phyloP scores from a whole-genome alignment of 2,329 filamentous ascomycete species.

The Phaeosphaeriaceae sp. region DNA sequence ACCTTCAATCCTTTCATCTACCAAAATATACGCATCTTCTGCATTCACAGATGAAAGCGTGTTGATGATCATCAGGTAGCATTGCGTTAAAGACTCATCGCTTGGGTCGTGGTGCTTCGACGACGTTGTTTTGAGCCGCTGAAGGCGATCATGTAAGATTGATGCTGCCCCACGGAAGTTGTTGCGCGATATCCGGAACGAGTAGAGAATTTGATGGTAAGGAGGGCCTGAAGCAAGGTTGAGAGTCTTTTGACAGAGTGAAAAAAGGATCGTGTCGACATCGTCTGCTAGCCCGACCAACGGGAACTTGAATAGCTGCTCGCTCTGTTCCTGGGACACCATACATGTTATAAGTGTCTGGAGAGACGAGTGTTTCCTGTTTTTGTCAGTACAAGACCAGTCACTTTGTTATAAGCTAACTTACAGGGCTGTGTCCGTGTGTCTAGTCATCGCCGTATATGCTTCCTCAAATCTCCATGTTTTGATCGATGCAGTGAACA shows the following conservation, averaged over 20 bases:
- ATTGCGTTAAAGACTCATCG: slow-evolving; percentile 67
- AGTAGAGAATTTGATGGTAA: slow-evolving; percentile 88
- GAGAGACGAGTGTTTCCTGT: slow-evolving; percentile 70
- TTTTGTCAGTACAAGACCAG: not conserved
- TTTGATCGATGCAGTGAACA: slow-evolving; percentile 82
- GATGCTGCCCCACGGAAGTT: slow-evolving; percentile 82
- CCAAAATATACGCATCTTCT: slow-evolving; percentile 81
- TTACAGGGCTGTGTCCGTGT: slow-evolving; percentile 71
- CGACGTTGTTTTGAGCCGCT: slow-evolving; percentile 54
- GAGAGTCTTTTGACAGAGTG: slow-evolving; percentile 71
- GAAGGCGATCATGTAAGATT: slow-evolving; percentile 62
- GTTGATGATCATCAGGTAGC: slow-evolving; percentile 92
- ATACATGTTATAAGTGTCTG: slow-evolving; percentile 64
- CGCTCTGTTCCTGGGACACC: slow-evolving; percentile 43
- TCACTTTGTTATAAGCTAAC: slow-evolving; percentile 10
- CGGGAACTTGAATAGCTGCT: slow-evolving; percentile 70
- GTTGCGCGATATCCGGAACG: slow-evolving; percentile 82
- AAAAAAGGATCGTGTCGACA: slow-evolving; percentile 78
- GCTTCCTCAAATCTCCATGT: slow-evolving; percentile 83
- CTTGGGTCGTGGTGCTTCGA: slow-evolving; percentile 52
- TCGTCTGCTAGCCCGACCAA: slow-evolving; percentile 78
- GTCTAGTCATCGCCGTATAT: slow-evolving; percentile 76
- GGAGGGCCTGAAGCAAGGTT: slow-evolving; percentile 68
- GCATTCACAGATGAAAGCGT: slow-evolving; percentile 83
- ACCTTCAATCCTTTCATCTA: slow-evolving; percentile 56